Conservation (phyloP, 2,329 filamentous ascomycete genomes). For the Cercospora nicotianae region DNA sequence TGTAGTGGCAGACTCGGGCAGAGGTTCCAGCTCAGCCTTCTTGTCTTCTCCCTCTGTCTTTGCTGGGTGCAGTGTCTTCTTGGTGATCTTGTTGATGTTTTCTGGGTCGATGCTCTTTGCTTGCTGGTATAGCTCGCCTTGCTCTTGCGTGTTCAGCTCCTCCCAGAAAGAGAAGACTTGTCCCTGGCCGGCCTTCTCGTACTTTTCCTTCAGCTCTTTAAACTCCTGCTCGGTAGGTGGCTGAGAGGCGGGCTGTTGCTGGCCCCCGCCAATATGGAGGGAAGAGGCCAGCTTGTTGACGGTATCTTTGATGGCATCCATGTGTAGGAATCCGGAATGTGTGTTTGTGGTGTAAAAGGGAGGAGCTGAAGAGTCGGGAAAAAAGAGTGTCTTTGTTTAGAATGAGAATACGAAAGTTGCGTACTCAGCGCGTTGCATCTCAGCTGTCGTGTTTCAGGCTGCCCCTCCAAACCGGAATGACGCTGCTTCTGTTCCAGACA, state of each 20-base stretch:
- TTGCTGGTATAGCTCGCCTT: constrained; percentile 77
- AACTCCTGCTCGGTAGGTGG: constrained; percentile 67
- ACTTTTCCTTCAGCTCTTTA: constrained; percentile 68
- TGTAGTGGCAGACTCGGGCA: constrained; percentile 81
- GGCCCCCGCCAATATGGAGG: constrained; percentile 29
- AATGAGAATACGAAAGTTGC: not conserved
- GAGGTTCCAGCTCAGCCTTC: constrained; percentile 69
- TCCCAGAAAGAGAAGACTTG: constrained; percentile 90
- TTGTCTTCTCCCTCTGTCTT: constrained; percentile 57
- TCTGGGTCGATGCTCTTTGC: constrained; percentile 74
- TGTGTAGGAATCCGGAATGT: not conserved
- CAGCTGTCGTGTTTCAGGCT: constrained; percentile 5
- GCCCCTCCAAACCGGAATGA: not conserved
- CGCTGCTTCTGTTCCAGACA: constrained; percentile 2
- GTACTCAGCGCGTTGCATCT: not conserved
- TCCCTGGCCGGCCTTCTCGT: constrained; percentile 71
- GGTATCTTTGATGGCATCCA: constrained; percentile 29
- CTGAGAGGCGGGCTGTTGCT: constrained; percentile 41
- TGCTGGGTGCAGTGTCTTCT: constrained; percentile 77
- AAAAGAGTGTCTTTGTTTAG: constrained; percentile 4
- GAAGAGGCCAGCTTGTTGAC: constrained; percentile 27
- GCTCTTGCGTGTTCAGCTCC: constrained; percentile 69
- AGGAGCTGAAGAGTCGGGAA: not conserved
- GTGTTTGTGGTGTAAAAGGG: not conserved
- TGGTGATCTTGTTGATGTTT: constrained; percentile 83